Percentiles rank a stretch among this genome's conserved stretches.
Conservation (phyloP, 2,329 filamentous ascomycete genomes). For the Diplodia intermedia region DNA sequence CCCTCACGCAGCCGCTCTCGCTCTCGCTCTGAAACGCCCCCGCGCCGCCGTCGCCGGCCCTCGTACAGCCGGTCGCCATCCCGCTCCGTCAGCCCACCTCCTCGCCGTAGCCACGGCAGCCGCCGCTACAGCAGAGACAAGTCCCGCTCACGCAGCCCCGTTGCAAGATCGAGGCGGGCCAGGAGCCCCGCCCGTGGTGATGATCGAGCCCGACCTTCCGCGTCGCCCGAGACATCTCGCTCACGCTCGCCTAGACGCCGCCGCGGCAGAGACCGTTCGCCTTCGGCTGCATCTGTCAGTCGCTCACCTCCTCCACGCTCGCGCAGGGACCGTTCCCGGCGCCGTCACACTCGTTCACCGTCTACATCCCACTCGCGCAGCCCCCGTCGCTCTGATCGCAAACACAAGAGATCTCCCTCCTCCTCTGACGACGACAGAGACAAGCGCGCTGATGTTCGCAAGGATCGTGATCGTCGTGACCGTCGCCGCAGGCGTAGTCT, state of each 20-base stretch:
- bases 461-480: slow-evolving; percentile 49
- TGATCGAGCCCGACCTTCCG: slow-evolving; percentile 57
- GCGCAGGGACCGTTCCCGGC: slow-evolving; percentile 41
- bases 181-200: slow-evolving; percentile 43
- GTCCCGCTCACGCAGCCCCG: slow-evolving; percentile 43
- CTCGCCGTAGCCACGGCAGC: slow-evolving; percentile 27
- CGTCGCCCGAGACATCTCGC: slow-evolving; percentile 58
- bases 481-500: slow-evolving; percentile 52
- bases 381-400: slow-evolving; percentile 47
- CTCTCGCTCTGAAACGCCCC: slow-evolving; percentile 50
- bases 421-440: slow-evolving; percentile 53
- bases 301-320: slow-evolving; percentile 42
- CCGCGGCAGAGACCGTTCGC: slow-evolving; percentile 50
- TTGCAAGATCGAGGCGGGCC: slow-evolving; percentile 37
- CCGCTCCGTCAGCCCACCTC: slow-evolving; percentile 29
- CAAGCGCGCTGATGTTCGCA: slow-evolving; percentile 59
- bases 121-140: slow-evolving; percentile 37
- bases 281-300: slow-evolving; percentile 36
- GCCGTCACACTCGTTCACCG: slow-evolving; percentile 47
- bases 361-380: slow-evolving; percentile 51
- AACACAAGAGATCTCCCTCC: slow-evolving; percentile 54
- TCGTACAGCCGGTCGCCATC: slow-evolving; percentile 31
- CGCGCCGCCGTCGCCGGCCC: slow-evolving; percentile 41
- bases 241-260: slow-evolving; percentile 62
- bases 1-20: slow-evolving; percentile 34